Evolutionary conservation across 2,329 filamentous ascomycete genomes (phyloP), one percentile per base, ranked within the genome.

Genomic region (Cadophora sp.): DNA sequence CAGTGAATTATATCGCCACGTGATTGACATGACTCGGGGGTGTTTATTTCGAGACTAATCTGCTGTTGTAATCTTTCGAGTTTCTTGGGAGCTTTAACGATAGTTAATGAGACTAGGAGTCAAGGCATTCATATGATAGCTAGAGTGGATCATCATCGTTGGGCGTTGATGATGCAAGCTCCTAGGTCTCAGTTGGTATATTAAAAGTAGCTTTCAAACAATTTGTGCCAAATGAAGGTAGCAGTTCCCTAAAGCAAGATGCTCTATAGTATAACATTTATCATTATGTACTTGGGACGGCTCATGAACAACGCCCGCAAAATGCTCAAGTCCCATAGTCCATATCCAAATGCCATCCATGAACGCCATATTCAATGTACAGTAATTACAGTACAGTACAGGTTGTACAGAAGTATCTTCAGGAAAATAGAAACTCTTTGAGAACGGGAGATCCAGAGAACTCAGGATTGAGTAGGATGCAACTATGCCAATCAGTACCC

Each of bases 401-500:
- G n/a, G 18, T 43, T 11, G 13, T 53, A 56, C 22, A 47, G 24
- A 48, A 55, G 47, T 51, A 58, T 62, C 22, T 70, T 73, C 62
- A 77, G 41, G 73, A 73, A 63, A 76, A 77, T 60, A 97, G 84
- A 77, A 97, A 97, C 66, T 97, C 93, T 77, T 96, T 97, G 51
- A 97, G 83, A 1, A 97, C 88, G 0, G 94, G 92, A n/a, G 93
- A 96, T 13, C 92, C 91, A 41, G 94, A 92, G 76, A 97, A 97
- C 78, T 97, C 94, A 0, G 95, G 95, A 78, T 97, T 97, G 36
- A 97, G 81, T 71, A 98, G 81, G 68, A 97, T 90, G 80, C 94
- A 97, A 77, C 93, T 97, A 76, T 65, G 61, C 45, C 56, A 18
- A 56, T 70, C 55, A 73, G 68, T 53, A 53, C 58, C 65, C 59